Evolutionary conservation across 2,329 filamentous ascomycete genomes (phyloP), one percentile per base, ranked within the genome.

Genomic region (Colletotrichum lindemuthianum): DNA sequence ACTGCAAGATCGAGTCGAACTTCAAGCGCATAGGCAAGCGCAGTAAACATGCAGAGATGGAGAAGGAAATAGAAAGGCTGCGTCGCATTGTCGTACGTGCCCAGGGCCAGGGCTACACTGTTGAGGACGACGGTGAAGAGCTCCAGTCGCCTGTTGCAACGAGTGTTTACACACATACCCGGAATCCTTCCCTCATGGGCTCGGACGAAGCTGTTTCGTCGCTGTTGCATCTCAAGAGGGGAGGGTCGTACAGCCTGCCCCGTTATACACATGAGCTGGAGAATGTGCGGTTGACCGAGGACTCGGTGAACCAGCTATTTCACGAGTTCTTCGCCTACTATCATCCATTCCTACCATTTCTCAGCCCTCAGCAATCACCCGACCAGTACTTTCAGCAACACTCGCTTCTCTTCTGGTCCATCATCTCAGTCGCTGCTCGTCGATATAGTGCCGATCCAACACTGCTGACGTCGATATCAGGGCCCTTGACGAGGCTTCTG

Each of bases 1-100:
- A 90, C 67, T 96, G 92, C 83, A 92, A 92, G 76, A 95, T 96
- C 76, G 91, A 95, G 76, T 92, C 90, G 72, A 93, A 93, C 77
- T 95, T 95, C 79, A 94, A 93, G 83, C 89, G 92, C 70, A 83
- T 94, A 15, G 90, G 92, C 68, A 96, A 96, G 81, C 86, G 92
- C 45, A 91, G 88, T 68, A 91, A 92, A 75, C 91, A 95, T 77
- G 91, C 91, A 72, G 92, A 94, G 78, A 94, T 94, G 91, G 91
- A 93, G 74, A 91, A 89, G 78, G 90, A 94, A 76, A 92, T 94
- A 72, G 90, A 92, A 63, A 86, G 82, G 67, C 78, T 90, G 69
- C 86, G 88, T 55, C 84, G 87, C 49, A 86, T 83, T 70, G 82
- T 91, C 66, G 79, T 86, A 60, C 82, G 84, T 68, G 88, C 89